These are phyloP conservation scores for Ogataea pignaliae DNA, from an alignment of 805 yeast species.

Conservation along the genomic window DNA sequence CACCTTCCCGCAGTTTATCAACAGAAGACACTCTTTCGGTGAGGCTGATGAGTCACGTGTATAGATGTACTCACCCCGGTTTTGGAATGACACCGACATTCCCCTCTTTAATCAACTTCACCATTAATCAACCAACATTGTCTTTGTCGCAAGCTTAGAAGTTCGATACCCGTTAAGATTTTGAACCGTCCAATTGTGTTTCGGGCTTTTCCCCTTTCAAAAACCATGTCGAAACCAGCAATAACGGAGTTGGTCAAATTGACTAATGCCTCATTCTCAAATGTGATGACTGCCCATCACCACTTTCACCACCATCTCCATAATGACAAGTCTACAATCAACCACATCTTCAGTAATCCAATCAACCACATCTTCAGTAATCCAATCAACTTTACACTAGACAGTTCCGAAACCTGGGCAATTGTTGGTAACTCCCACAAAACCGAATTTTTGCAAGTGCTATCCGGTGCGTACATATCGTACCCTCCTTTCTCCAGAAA, in stretches of 20 bases:
- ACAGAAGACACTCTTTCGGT: no score
- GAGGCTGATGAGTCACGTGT: no score
- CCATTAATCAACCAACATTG: no score
- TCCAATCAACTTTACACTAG: constrained; percentile 39
- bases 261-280: constrained; percentile 11
- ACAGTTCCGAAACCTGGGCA: constrained; percentile 45
- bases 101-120: no score
- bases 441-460: constrained; percentile 45
- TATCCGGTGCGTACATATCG: constrained; percentile 53
- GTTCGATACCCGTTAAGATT: no score
- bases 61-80: no score
- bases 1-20: no score
- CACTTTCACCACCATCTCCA: background rate
- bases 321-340: constrained; percentile 27
- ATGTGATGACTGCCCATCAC: constrained; percentile 1
- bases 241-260: constrained; percentile 8
- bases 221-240: background rate
- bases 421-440: constrained; percentile 49
- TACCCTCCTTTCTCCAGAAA: constrained; percentile 49
- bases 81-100: no score
- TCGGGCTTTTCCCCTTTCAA: no score
- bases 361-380: constrained; percentile 30
- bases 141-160: no score
- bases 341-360: constrained; percentile 33
- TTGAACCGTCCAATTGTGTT: background rate